A percentile compares a stretch with the other conserved stretches of the same genome.
These are phyloP conservation scores for Botrytis hyacinthi DNA, from an alignment of 2,329 filamentous ascomycete species.

Conservation along the genomic window DNA sequence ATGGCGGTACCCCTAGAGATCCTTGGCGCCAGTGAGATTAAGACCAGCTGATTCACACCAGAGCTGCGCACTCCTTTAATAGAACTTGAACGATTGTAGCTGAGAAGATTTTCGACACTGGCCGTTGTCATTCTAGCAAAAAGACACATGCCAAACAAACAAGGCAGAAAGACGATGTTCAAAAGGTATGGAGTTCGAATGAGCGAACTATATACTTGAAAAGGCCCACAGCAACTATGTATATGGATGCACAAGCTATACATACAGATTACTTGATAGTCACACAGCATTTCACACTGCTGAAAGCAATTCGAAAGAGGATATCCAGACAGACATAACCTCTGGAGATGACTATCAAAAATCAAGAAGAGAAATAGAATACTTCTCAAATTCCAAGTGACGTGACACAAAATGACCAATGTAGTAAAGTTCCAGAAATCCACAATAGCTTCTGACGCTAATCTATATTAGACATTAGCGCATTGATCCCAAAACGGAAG, in stretches of 20 bases:
- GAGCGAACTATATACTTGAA: background rate
- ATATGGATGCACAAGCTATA: background rate
- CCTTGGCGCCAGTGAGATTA: background rate
- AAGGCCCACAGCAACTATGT: background rate
- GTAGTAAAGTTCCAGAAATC: conserved; percentile 2
- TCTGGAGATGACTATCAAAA: too few relatives aligned
- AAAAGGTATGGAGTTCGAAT: background rate
- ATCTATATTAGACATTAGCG: background rate
- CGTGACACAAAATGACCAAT: conserved; percentile 6
- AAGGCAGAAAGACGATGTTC: background rate
- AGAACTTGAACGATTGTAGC: background rate
- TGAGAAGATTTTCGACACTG: background rate
- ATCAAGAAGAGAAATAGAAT: background rate
- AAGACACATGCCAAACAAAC: background rate
- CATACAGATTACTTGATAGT: background rate
- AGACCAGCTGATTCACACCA: background rate
- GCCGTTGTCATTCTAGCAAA: background rate
- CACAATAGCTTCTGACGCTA: background rate
- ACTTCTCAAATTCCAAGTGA: background rate
- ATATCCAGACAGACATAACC: background rate
- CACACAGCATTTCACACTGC: background rate
- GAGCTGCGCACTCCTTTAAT: background rate
- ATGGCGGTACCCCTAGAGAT: background rate
- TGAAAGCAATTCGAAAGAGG: background rate
- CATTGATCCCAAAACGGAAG: background rate